Base-by-base conservation (phyloP, 139 green algal genomes). In the Penium margaritaceum region DNA sequence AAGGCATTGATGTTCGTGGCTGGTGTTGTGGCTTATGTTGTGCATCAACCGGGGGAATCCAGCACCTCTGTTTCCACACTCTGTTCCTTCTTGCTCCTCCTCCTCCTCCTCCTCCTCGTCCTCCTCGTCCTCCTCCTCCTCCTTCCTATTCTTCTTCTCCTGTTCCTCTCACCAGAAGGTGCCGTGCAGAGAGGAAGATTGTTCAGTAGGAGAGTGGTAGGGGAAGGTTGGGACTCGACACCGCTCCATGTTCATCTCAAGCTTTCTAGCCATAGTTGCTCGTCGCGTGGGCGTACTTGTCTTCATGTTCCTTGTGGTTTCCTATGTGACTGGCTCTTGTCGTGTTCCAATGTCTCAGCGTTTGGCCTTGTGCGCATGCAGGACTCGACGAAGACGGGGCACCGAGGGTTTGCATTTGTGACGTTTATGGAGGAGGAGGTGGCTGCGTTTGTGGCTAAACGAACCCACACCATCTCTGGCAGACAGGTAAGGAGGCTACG, bases 321-420 rank as follows among this genome's bases (percentile, higher is more conserved):
- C 21, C n/a, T n/a, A n/a, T 19, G 44, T 55, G 44, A 19, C 21
- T 55, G 46, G 46, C 24, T 5, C 57, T 21, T 65, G 57, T 3
- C 30, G 55, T 17, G 3, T 54, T 24, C 17, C 43, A 24, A 54
- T 54, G 15, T 54, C 15, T 17, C 17, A 17, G 14, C 43, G 15
- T 54, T 54, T 2, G 44, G 44, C 17, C 34, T 2, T 66, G 57
- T 15, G 1, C 17, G 17, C 3, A 37, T 15, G 14, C 70, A 77
- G 70, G 70, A 77, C 43, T 47, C 61, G 57, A 76, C 21, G n/a
- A 77, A 77, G 58, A 19, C 30, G 3, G 30, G 29, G 2, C 70
- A 77, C 61, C 27, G 70, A 34, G 70, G 70, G 12, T 77, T 77
- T 29, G 67, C 63, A 15, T 77, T 77, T 30, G 70, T 77, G 57